These are phyloP conservation scores for Backusella morwellensis DNA, from an alignment of 192 early-diverging fungal genomes.

Conservation along the genomic window DNA sequence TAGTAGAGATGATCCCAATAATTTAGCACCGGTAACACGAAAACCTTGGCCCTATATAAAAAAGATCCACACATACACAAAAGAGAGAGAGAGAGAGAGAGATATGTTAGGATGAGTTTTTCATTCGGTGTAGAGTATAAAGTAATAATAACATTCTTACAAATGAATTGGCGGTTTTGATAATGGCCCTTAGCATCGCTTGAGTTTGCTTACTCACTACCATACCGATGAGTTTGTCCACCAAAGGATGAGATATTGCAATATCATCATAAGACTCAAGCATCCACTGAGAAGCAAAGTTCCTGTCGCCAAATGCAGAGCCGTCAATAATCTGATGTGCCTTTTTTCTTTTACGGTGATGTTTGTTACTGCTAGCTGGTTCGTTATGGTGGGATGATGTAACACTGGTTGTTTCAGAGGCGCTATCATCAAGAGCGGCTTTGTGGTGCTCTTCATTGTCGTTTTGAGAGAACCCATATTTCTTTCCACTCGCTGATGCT, in stretches of 20 bases:
- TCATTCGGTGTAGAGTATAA: not conserved
- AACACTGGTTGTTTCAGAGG: not conserved
- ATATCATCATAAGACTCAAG: conserved; percentile 32
- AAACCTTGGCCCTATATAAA: conserved; percentile 50
- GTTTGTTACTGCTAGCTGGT: not conserved
- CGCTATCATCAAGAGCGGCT: not conserved
- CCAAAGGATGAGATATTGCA: conserved; percentile 26
- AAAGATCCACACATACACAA: not conserved
- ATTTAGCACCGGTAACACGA: conserved; percentile 49
- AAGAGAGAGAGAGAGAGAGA: not conserved
- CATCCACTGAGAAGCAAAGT: conserved; percentile 35
- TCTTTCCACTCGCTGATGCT: not conserved
- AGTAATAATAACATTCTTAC: not conserved
- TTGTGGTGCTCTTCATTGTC: not conserved
- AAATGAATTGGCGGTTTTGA: conserved; percentile 43
- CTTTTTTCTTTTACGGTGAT: conserved; percentile 29
- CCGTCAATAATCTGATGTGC: conserved; percentile 34
- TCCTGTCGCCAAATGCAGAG: conserved; percentile 36
- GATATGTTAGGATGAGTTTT: not conserved
- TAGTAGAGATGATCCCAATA: conserved; percentile 50
- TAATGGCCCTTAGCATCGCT: conserved; percentile 43
- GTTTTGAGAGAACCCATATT: conserved; percentile 10
- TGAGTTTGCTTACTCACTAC: conserved; percentile 44
- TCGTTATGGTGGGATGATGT: not conserved
- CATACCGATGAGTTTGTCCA: conserved; percentile 32